Percentiles rank a stretch among this genome's conserved stretches.
Conservation (phyloP, 1,139 yeast genomes). For the Pichia sp. region DNA sequence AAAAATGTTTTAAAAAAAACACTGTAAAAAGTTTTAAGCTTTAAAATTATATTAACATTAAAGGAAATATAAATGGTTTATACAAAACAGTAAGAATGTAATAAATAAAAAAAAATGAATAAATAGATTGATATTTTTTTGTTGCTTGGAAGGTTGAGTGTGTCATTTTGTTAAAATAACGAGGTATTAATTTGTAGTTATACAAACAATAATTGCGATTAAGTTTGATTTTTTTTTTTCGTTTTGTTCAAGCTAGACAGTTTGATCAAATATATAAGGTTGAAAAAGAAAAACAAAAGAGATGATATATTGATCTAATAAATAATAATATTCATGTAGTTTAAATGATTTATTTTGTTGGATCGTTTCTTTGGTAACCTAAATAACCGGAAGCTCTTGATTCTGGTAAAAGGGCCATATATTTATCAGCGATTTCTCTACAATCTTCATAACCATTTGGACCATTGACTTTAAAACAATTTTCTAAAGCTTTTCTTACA, state of each 20-base stretch:
- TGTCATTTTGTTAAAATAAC: too few species aligned
- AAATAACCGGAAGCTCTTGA: slow-evolving; percentile 65
- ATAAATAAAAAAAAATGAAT: neutral
- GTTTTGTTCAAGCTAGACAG: neutral
- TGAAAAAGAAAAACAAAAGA: too few species aligned
- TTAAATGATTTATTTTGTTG: slow-evolving; percentile 62
- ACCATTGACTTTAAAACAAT: slow-evolving; percentile 55
- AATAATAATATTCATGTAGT: too few species aligned
- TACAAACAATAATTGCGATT: too few species aligned
- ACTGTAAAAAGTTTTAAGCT: too few species aligned
- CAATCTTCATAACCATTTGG: slow-evolving; percentile 75
- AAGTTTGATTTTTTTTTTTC: neutral
- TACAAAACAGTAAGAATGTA: neutral
- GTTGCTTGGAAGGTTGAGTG: too few species aligned
- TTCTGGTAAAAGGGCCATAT: slow-evolving; percentile 68
- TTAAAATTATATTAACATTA: too few species aligned
- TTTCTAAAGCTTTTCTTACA: slow-evolving; percentile 68
- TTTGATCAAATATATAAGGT: neutral
- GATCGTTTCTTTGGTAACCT: slow-evolving; percentile 84
- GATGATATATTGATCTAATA: too few species aligned
- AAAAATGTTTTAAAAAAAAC: neutral
- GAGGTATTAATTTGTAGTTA: neutral
- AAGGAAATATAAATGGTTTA: neutral
- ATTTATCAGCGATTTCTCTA: slow-evolving; percentile 69
- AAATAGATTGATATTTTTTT: neutral